Evolutionary conservation across 169 alveolate genomes (phyloP), one percentile per base, ranked within the genome.

Genomic region (Pseudocohnilembus persalinus): DNA sequence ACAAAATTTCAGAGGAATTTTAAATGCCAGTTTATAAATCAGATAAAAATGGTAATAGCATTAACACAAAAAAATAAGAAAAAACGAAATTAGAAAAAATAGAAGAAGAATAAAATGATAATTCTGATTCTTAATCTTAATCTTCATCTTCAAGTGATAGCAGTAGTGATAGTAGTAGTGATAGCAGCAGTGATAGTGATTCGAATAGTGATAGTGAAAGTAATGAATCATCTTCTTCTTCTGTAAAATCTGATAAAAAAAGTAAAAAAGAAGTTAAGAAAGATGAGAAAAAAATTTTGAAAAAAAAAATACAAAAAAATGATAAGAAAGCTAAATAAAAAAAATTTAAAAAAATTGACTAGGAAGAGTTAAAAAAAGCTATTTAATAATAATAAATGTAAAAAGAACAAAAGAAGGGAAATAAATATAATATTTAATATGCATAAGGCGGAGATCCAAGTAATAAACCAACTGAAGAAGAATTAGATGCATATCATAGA

Each of bases 381-480:
- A n/a, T n/a, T n/a, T n/a, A n/a, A n/a, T n/a, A n/a, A n/a, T n/a
- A n/a, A n/a, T n/a, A n/a, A n/a, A n/a, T n/a, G n/a, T n/a, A n/a
- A n/a, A n/a, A n/a, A n/a, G n/a, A n/a, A n/a, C n/a, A n/a, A n/a
- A n/a, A 33, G 29, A 35, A 49, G 74, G 65, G 80, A 74, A 31
- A 83, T 25, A 65, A 77, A 80, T 15, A 35, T 15, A 31, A 76
- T 74, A 32, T 32, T 79, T 28, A 49, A 29, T 34, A 76, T 28
- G 28, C 30, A 34, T 16, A 29, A 16, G 74, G 77, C 64, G 83
- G 33, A 79, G 79, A 78, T 72, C 29, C 76, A 78, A 34, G 82
- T 25, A 64, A 83, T 31, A 73, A 83, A 74, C 81, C 83, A n/a
- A 83, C 92, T 35, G 88, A 74, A 81, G 92, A 88, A 79, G 92